Percentiles rank a stretch among this genome's conserved stretches.
These are phyloP conservation scores for Bothriochloa decipiens DNA, from an alignment of 176 grass and related monocot genomes.

Conservation along the genomic window DNA sequence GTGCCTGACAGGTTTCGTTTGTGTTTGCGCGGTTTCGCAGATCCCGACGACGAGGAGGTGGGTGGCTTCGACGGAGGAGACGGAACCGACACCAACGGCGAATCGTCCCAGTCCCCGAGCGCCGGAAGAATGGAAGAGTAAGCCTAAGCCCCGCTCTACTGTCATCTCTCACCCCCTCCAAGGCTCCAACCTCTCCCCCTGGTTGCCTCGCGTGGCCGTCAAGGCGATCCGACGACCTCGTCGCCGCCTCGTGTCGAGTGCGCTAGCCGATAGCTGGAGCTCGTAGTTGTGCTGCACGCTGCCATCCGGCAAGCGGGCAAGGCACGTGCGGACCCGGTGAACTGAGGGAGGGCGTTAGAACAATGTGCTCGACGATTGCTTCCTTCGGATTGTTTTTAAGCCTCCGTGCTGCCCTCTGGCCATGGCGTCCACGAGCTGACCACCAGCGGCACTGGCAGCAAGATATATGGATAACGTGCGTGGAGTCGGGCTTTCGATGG, in stretches of 20 bases:
- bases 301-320: background rate
- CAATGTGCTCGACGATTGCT: slow-evolving; percentile 20
- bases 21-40: slow-evolving; percentile 41
- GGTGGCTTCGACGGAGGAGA: slow-evolving; percentile 5
- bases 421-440: slow-evolving; percentile 10
- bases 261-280: background rate
- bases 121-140: slow-evolving; percentile 49
- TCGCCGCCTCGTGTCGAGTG: background rate
- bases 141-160: background rate
- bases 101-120: slow-evolving; percentile 40
- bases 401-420: background rate
- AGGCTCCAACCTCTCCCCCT: background rate
- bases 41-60: slow-evolving; percentile 29
- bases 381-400: slow-evolving; percentile 17
- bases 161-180: background rate
- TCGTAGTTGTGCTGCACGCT: slow-evolving; percentile 3
- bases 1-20: slow-evolving; percentile 25
- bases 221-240: slow-evolving; percentile 33
- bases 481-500: background rate
- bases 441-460: background rate
- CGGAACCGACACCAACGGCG: slow-evolving; percentile 27
- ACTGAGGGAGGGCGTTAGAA: background rate
- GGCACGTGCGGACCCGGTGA: slow-evolving; percentile 34
- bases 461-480: slow-evolving; percentile 6
- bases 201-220: background rate